Evolutionary conservation across 352 stramenopile genomes (phyloP), one percentile per base, ranked within the genome.

Genomic region (Pythium scleroteichum): DNA sequence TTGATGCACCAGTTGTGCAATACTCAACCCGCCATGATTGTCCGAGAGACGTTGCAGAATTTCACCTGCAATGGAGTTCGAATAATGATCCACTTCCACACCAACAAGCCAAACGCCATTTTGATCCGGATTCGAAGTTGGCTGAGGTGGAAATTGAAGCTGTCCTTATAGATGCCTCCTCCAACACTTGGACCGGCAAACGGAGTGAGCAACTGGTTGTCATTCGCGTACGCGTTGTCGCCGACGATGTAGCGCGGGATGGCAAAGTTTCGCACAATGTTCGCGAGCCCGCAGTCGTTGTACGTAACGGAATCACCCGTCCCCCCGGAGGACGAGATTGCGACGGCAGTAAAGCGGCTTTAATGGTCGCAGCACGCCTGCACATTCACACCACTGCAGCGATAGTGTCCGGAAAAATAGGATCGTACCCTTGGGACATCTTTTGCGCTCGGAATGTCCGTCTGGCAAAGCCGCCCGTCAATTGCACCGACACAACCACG

Each of bases 91-190:
- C 66, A 79, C 53, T 75, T 79, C 1, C 33, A 33, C 9, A 68
- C 55, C 3, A 75, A 19, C 2, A 66, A 10, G 13, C 59, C 65
- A 45, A 78, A 79, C 12, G 68, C 60, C 71, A 83, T 79, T 29
- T 83, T 69, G 47, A 84, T 71, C 6, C 66, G 48, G 39, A 84
- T 83, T 0, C 75, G 46, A 8, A 80, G 38, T 24, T 80, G 72
- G 29, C 54, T 74, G 2, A 76, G 48, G 33, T 69, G 71, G 57
- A 74, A 81, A 44, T 81, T 81, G 48, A 61, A 79, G 49, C 59
- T 60, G 32, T 60, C 50, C 2, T 45, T 23, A 14, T 47, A 58
- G 8, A 9, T n/a, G n/a, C 10, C 39, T 1, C 3, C 13, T 2
- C 1, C 19, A 20, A 49, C 47, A 9, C 22, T 13, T 48, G 58